phyloP scores from a whole-genome alignment of 371 early-diverging fungal genomes.

The Basidiobolus meristosporus region DNA sequence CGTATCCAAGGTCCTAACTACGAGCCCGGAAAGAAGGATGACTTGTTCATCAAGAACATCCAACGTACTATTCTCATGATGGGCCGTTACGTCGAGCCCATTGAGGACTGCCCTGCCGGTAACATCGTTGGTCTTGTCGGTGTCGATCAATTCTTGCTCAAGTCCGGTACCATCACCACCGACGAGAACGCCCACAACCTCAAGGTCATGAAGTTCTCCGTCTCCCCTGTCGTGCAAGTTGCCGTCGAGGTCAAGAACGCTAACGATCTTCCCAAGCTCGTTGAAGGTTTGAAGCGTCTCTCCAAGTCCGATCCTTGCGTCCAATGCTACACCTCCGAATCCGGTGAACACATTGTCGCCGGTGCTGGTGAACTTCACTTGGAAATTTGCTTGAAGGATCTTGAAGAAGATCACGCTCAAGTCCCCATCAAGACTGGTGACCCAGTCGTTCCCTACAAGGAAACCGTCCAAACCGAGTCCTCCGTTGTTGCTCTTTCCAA shows the following conservation, averaged over 20 bases:
- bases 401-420: constrained; percentile 98
- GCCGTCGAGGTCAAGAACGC: constrained; percentile 95
- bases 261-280: constrained; percentile 95
- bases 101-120: constrained; percentile 99
- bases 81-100: constrained; percentile 95
- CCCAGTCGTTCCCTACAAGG: constrained; percentile 96
- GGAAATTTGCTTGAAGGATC: constrained; percentile 99
- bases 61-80: constrained; percentile 99
- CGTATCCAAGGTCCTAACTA: constrained; percentile 99
- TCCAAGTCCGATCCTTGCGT: constrained; percentile 99
- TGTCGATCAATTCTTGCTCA: constrained; percentile 97
- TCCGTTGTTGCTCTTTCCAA: constrained; percentile 76
- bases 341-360: constrained; percentile 98
- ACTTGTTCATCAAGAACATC: constrained; percentile 89
- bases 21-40: constrained; percentile 82
- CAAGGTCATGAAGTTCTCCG: constrained; percentile 99
- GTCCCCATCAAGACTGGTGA: constrained; percentile 89
- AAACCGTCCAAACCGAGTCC: constrained; percentile 84
- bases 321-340: constrained; percentile 78
- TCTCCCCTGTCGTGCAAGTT: constrained; percentile 96
- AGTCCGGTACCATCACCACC: constrained; percentile 98
- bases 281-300: constrained; percentile 97
- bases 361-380: constrained; percentile 99
- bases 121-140: constrained; percentile 99
- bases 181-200: constrained; percentile 88